phyloP scores from a whole-genome alignment of 306 rosid genomes.

The Cicer bijugum region DNA sequence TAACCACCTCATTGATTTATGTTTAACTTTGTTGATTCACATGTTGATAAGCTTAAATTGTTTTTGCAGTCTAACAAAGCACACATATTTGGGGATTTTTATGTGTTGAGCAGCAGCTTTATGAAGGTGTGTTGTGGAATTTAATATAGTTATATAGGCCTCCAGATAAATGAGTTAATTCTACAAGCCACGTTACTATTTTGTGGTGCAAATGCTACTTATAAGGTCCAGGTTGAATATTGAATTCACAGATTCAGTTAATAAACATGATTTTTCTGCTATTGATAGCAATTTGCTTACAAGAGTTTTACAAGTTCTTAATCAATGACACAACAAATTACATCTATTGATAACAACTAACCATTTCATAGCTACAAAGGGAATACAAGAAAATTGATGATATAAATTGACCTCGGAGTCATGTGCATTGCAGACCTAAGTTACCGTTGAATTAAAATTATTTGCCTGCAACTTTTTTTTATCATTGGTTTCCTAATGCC shows the following conservation, averaged over 20 bases:
- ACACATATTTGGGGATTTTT: slow-evolving; percentile 78
- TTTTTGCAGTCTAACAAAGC: slow-evolving; percentile 84
- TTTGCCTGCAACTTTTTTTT: slow-evolving; percentile 26
- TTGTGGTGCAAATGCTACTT: slow-evolving; percentile 34
- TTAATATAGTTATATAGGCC: slow-evolving; percentile 32
- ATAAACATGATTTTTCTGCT: background rate
- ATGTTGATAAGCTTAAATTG: slow-evolving; percentile 40
- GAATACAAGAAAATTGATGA: slow-evolving; percentile 6
- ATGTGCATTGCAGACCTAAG: background rate
- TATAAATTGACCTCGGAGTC: slow-evolving; percentile 25
- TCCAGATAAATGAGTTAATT: slow-evolving; percentile 35
- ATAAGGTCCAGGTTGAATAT: slow-evolving; percentile 25
- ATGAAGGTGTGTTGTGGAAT: slow-evolving; percentile 66
- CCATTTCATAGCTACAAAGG: slow-evolving; percentile 31
- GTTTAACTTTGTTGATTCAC: slow-evolving; percentile 31
- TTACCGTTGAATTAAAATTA: slow-evolving; percentile 33
- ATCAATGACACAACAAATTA: slow-evolving; percentile 15
- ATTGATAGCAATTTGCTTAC: slow-evolving; percentile 6
- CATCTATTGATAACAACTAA: slow-evolving; percentile 16
- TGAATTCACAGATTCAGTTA: slow-evolving; percentile 13
- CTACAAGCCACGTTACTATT: slow-evolving; percentile 30
- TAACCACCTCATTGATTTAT: slow-evolving; percentile 40
- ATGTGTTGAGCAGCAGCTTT: slow-evolving; percentile 75
- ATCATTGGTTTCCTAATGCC: slow-evolving; percentile 43
- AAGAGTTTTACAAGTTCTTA: slow-evolving; percentile 17